Conservation (phyloP, 768 basidiomycete species). For the Russula sp. region DNA sequence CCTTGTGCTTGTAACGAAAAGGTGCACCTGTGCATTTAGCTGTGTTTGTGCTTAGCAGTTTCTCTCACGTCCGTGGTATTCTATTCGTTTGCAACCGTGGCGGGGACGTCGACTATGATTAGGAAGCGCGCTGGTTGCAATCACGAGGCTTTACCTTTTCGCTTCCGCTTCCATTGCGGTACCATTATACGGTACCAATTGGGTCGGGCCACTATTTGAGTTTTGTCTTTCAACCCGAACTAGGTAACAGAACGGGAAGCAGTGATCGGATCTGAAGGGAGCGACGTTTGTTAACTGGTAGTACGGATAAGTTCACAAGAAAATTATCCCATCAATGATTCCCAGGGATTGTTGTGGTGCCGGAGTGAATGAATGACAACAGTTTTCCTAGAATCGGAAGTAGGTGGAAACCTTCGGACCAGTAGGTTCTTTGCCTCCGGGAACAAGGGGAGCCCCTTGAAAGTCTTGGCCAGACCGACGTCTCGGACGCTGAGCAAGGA, state of each 20-base stretch:
- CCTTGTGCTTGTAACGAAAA: slow-evolving; percentile 9
- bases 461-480: not conserved
- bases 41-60: slow-evolving; percentile 11
- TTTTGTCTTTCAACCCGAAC: slow-evolving; percentile 1
- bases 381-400: not conserved
- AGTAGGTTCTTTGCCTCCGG: too few relatives aligned
- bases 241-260: not conserved
- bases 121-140: not conserved
- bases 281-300: not conserved
- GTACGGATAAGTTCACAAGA: not conserved
- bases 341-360: not conserved
- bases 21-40: slow-evolving; percentile 1
- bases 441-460: not conserved
- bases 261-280: not conserved
- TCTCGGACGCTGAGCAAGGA: not conserved
- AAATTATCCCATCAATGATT: not conserved
- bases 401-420: too few relatives aligned
- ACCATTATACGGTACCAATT: not conserved
- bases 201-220: not conserved
- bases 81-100: slow-evolving; percentile 6
- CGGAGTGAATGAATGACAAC: not conserved
- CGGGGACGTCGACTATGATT: not conserved
- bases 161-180: not conserved
- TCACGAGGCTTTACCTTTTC: slow-evolving; percentile 17
- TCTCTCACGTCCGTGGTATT: slow-evolving; percentile 9